phyloP scores from a whole-genome alignment of 805 yeast genomes.

The Yamadazyma endophytica region DNA sequence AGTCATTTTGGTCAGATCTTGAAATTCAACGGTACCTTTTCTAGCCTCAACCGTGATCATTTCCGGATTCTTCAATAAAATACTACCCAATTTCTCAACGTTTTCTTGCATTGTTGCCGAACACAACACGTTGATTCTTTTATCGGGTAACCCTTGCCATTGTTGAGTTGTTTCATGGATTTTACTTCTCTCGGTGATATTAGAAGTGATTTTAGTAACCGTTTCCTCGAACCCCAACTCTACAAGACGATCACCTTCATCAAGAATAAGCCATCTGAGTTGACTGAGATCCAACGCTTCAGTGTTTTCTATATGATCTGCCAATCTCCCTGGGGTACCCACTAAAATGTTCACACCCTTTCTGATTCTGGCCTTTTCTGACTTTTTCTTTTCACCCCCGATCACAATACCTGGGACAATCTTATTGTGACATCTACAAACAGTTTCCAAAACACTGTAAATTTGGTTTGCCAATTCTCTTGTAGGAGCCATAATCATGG shows the following conservation, averaged over 20 bases:
- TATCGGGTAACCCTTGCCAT: conserved; percentile 60
- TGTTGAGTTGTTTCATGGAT: conserved; percentile 30
- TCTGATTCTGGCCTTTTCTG: conserved; percentile 92
- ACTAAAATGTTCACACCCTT: conserved; percentile 95
- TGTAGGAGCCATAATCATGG: conserved; percentile 86
- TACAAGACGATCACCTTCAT: conserved; percentile 95
- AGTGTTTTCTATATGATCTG: conserved; percentile 93
- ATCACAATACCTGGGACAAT: conserved; percentile 94
- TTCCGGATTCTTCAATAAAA: conserved; percentile 70
- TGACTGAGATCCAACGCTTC: conserved; percentile 65
- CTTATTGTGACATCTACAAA: conserved; percentile 74
- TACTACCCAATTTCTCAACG: conserved; percentile 76
- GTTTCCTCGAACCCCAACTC: conserved; percentile 97
- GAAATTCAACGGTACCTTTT: conserved; percentile 25
- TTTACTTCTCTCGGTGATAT: conserved; percentile 45
- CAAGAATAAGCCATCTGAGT: conserved; percentile 83
- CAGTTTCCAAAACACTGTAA: conserved; percentile 68
- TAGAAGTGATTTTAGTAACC: conserved; percentile 65
- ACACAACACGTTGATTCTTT: conserved; percentile 77
- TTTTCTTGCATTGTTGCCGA: conserved; percentile 89
- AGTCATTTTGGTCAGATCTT: conserved; percentile 18
- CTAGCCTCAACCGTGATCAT: conserved; percentile 47
- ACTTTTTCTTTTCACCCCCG: conserved; percentile 97
- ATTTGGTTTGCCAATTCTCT: conserved; percentile 93
- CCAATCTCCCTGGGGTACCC: conserved; percentile 95